These are phyloP conservation scores for Cadophora malorum DNA, from an alignment of 2,329 filamentous ascomycete genomes.

Conservation along the genomic window DNA sequence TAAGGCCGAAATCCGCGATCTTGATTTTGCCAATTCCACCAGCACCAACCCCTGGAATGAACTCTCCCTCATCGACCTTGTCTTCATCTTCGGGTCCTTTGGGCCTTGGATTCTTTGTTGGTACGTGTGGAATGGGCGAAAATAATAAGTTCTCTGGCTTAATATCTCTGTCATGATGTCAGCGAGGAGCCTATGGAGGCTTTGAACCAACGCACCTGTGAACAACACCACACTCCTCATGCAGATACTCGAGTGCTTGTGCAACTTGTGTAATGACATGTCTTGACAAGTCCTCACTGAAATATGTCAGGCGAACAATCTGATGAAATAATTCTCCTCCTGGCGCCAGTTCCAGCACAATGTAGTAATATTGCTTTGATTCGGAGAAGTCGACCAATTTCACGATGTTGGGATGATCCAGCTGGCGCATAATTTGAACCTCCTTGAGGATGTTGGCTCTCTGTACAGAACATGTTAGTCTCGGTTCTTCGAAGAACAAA, in stretches of 20 bases:
- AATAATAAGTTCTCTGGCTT: slow-evolving; percentile 98
- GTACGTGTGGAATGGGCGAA: slow-evolving; percentile 81
- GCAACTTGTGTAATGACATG: slow-evolving; percentile 96
- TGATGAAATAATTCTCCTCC: slow-evolving; percentile 98
- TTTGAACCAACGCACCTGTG: slow-evolving; percentile 75
- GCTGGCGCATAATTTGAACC: slow-evolving; percentile 96
- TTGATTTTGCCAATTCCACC: slow-evolving; percentile 96
- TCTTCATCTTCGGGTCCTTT: slow-evolving; percentile 90
- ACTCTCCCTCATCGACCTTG: slow-evolving; percentile 96
- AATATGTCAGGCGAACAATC: slow-evolving; percentile 97
- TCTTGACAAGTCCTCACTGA: slow-evolving; percentile 92
- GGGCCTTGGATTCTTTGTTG: slow-evolving; percentile 80
- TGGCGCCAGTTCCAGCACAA: slow-evolving; percentile 91
- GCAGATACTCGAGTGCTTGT: slow-evolving; percentile 90
- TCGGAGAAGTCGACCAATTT: slow-evolving; percentile 94
- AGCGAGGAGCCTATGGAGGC: slow-evolving; percentile 32
- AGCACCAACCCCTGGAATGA: slow-evolving; percentile 77
- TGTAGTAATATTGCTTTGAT: slow-evolving; percentile 95
- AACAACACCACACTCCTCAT: slow-evolving; percentile 93
- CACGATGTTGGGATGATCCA: slow-evolving; percentile 96
- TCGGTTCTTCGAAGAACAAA: slow-evolving; percentile 1
- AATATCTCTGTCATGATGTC: slow-evolving; percentile 75
- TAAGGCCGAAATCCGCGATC: slow-evolving; percentile 96
- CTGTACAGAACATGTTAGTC: slow-evolving; percentile 54
- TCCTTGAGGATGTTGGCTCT: slow-evolving; percentile 98